phyloP scores from a whole-genome alignment of 2,329 filamentous ascomycete genomes.

The Aureobasidium sp. region DNA sequence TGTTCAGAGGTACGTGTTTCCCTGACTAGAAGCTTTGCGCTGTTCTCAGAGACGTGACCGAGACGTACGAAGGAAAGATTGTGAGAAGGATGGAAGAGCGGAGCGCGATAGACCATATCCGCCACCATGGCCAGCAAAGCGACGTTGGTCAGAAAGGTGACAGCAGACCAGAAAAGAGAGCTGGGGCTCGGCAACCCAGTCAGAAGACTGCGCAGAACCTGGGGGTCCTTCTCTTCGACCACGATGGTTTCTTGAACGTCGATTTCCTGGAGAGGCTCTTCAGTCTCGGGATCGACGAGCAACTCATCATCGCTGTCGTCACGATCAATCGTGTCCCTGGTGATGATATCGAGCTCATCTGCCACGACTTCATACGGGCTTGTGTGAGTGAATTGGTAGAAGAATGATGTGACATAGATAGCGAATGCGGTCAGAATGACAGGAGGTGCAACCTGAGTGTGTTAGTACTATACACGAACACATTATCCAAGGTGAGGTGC shows the following conservation, averaged over 20 bases:
- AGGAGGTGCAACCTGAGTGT: slow-evolving; percentile 26
- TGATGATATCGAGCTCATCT: slow-evolving; percentile 32
- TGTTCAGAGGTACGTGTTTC: slow-evolving; percentile 72
- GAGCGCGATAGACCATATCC: slow-evolving; percentile 72
- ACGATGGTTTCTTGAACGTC: slow-evolving; percentile 58
- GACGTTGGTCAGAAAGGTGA: slow-evolving; percentile 60
- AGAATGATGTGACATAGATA: slow-evolving; percentile 39
- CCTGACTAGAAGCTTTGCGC: slow-evolving; percentile 74
- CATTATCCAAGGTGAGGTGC: neutral
- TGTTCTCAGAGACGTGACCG: slow-evolving; percentile 75
- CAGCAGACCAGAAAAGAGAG: slow-evolving; percentile 57
- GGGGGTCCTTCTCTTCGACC: slow-evolving; percentile 50
- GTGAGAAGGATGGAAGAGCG: slow-evolving; percentile 60
- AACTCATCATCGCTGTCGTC: slow-evolving; percentile 29
- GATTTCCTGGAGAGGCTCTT: slow-evolving; percentile 37
- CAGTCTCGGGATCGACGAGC: slow-evolving; percentile 32
- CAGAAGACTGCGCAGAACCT: slow-evolving; percentile 59
- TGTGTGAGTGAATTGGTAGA: slow-evolving; percentile 26
- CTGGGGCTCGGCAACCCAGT: slow-evolving; percentile 68
- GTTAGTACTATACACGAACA: slow-evolving; percentile 20
- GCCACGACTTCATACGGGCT: slow-evolving; percentile 28
- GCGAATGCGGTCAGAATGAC: slow-evolving; percentile 33
- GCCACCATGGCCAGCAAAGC: slow-evolving; percentile 60
- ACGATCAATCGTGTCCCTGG: slow-evolving; percentile 33
- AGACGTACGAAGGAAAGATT: slow-evolving; percentile 80